Conservation (phyloP, 192 early-diverging fungal species). For the Gamsiella multidivaricata region DNA sequence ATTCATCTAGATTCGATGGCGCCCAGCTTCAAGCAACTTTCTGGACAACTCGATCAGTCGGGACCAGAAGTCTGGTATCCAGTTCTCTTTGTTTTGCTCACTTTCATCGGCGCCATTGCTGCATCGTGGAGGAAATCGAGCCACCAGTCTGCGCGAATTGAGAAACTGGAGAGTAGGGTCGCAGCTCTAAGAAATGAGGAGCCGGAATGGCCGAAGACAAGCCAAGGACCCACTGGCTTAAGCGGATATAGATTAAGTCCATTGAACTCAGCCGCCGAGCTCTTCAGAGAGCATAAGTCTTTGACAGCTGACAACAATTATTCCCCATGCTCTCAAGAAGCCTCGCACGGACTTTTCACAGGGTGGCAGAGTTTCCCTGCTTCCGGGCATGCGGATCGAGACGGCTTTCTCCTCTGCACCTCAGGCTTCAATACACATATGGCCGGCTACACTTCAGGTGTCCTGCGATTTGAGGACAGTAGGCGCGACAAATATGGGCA, state of each 20-base stretch:
- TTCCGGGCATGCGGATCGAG: neutral
- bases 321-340: too few relatives aligned
- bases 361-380: neutral
- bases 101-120: neutral
- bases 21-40: neutral
- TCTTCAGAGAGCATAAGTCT: too few relatives aligned
- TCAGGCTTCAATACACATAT: neutral
- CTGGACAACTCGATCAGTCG: neutral
- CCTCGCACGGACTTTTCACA: neutral
- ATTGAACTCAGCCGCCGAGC: too few relatives aligned
- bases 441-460: neutral
- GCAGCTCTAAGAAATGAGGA: too few relatives aligned
- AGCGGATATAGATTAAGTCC: neutral
- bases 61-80: neutral
- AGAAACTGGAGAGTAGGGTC: too few relatives aligned
- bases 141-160: neutral
- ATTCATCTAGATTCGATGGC: neutral
- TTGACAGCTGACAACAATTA: too few relatives aligned
- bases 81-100: neutral
- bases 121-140: neutral
- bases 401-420: constrained; percentile 6
- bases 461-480: neutral
- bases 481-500: constrained; percentile 1
- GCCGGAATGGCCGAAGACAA: neutral
- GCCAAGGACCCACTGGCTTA: neutral